Percentiles rank a stretch among this genome's conserved stretches.
Conservation (phyloP, 768 basidiomycete species). For the Hericium coralloides region DNA sequence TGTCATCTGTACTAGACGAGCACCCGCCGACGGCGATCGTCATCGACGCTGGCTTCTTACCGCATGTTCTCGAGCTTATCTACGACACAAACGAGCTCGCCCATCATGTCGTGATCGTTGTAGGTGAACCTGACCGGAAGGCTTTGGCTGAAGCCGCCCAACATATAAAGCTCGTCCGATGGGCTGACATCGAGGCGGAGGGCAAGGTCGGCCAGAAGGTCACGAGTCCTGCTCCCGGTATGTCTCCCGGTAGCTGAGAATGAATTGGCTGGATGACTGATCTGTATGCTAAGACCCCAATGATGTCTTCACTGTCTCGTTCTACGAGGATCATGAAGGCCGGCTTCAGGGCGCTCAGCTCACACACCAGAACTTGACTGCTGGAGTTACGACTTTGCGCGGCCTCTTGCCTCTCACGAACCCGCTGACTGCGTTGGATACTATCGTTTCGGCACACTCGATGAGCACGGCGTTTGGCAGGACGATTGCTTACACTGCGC, state of each 20-base stretch:
- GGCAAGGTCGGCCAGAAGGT: slow-evolving; percentile 42
- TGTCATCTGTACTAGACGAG: slow-evolving; percentile 54
- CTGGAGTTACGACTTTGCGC: slow-evolving; percentile 76
- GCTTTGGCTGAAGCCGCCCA: slow-evolving; percentile 38
- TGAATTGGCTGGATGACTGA: background rate
- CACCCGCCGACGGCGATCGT: slow-evolving; percentile 71
- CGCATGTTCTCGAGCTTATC: slow-evolving; percentile 61
- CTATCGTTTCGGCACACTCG: slow-evolving; percentile 65
- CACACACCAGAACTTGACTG: slow-evolving; percentile 81
- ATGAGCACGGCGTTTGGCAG: slow-evolving; percentile 74
- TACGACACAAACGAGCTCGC: slow-evolving; percentile 45
- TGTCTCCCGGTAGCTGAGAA: slow-evolving; percentile 16
- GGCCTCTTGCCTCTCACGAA: slow-evolving; percentile 68
- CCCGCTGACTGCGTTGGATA: slow-evolving; percentile 62
- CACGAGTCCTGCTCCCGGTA: slow-evolving; percentile 41
- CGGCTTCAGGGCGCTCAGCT: slow-evolving; percentile 54
- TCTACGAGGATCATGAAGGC: slow-evolving; percentile 45
- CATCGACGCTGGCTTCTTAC: slow-evolving; percentile 56
- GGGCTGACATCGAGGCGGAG: slow-evolving; percentile 63
- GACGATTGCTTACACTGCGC: slow-evolving; percentile 68
- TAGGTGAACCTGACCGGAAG: slow-evolving; percentile 51
- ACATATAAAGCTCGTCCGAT: slow-evolving; percentile 50
- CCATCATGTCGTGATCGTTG: slow-evolving; percentile 55
- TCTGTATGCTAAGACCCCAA: slow-evolving; percentile 34
- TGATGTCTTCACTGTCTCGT: slow-evolving; percentile 63